These are phyloP conservation scores for Mycosarcoma mackinlayi DNA, from an alignment of 1,284 basidiomycete species.

Conservation along the genomic window DNA sequence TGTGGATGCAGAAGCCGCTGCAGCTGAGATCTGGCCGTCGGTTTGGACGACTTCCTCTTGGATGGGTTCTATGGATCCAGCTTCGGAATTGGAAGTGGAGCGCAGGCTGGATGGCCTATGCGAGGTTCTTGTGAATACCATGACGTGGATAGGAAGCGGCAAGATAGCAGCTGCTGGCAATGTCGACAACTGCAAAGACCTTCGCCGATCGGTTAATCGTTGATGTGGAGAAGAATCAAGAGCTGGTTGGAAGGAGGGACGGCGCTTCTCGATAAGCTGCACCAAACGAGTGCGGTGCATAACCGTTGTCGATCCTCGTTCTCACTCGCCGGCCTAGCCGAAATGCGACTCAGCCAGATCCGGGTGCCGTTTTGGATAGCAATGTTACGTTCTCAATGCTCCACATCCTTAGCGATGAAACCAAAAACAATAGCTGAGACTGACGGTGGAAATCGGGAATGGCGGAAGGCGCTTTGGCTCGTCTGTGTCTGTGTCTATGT, in stretches of 20 bases:
- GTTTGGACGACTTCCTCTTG: slow-evolving; percentile 34
- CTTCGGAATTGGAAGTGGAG: slow-evolving; percentile 13
- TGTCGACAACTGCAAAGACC: no score
- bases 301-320: background rate
- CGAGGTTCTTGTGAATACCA: background rate
- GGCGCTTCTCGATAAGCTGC: no score
- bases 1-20: slow-evolving; percentile 3
- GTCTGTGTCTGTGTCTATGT: no score
- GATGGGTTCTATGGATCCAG: slow-evolving; percentile 30
- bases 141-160: background rate
- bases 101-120: slow-evolving; percentile 36
- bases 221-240: background rate
- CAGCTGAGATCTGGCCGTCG: slow-evolving; percentile 22
- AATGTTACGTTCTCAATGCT: no score
- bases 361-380: no score
- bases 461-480: no score
- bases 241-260: no score
- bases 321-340: background rate
- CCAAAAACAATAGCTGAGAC: background rate
- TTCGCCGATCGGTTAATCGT: no score
- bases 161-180: background rate
- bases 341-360: background rate
- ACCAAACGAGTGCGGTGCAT: slow-evolving; percentile 4
- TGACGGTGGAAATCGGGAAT: slow-evolving; percentile 28
- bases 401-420: no score